These are phyloP conservation scores for Casuarina equisetifolia DNA, from an alignment of 306 rosid genomes.

Conservation along the genomic window DNA sequence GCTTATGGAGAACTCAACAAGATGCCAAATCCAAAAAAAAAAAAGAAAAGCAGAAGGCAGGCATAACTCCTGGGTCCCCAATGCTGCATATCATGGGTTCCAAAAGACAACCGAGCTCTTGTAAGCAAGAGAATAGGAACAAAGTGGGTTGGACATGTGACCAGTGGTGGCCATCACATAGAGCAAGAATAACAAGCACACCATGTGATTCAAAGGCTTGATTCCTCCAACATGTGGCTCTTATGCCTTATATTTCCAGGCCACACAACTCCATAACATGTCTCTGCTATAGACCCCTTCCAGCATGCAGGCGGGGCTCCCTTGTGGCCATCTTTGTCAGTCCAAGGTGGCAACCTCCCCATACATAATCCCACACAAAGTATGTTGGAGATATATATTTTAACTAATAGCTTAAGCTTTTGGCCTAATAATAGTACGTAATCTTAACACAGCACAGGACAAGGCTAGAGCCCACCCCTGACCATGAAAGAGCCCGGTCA, in stretches of 20 bases:
- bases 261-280: slow-evolving; percentile 26
- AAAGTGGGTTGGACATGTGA: slow-evolving; percentile 55
- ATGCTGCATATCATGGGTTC: slow-evolving; percentile 24
- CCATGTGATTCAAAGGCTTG: slow-evolving; percentile 65
- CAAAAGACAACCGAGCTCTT: slow-evolving; percentile 34
- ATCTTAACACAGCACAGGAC: neutral
- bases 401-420: too few relatives aligned
- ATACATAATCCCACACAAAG: neutral
- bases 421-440: too few relatives aligned
- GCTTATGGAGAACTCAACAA: neutral
- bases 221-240: slow-evolving; percentile 66
- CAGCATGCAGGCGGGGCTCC: slow-evolving; percentile 22
- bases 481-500: neutral
- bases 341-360: neutral
- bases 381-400: too few relatives aligned
- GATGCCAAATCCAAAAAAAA: slow-evolving; percentile 21
- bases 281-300: neutral
- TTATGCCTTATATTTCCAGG: slow-evolving; percentile 26
- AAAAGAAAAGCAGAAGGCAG: slow-evolving; percentile 1
- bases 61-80: slow-evolving; percentile 46
- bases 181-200: slow-evolving; percentile 28
- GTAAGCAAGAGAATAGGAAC: slow-evolving; percentile 33
- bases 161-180: slow-evolving; percentile 39
- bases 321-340: slow-evolving; percentile 1
- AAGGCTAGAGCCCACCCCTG: neutral